These are phyloP conservation scores for Hemerocallis citrina DNA, from an alignment of 106 monocot species.

Conservation along the genomic window DNA sequence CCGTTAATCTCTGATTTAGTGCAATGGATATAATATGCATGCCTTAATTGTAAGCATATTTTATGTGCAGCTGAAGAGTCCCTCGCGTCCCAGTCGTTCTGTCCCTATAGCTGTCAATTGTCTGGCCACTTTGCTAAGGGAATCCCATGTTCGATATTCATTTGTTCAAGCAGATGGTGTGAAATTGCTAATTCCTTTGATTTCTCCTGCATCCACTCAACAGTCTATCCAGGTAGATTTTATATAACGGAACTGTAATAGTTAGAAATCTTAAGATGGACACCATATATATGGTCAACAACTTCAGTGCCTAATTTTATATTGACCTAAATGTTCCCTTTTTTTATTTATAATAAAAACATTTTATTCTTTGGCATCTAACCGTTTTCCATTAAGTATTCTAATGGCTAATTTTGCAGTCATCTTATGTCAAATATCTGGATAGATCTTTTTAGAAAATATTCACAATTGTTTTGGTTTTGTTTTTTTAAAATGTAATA, in stretches of 20 bases:
- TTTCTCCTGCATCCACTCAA: constrained; percentile 88
- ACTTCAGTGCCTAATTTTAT: not conserved
- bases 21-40: not conserved
- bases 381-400: too few relatives aligned
- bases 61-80: constrained; percentile 61
- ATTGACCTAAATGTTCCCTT: not conserved
- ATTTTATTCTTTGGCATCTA: too few relatives aligned
- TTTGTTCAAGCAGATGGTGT: constrained; percentile 92
- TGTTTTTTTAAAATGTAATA: too few relatives aligned
- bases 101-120: constrained; percentile 61
- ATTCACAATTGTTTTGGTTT: too few relatives aligned
- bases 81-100: constrained; percentile 69
- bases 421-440: too few relatives aligned
- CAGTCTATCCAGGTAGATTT: constrained; percentile 85
- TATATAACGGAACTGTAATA: not conserved
- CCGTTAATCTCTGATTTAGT: not conserved
- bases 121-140: constrained; percentile 69
- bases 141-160: constrained; percentile 44
- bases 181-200: constrained; percentile 83
- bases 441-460: too few relatives aligned
- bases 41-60: not conserved
- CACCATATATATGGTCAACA: not conserved
- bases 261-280: not conserved
- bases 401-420: too few relatives aligned
- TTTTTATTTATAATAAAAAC: not conserved